Percentiles rank a stretch among this genome's conserved stretches.
Conservation (phyloP, 2,329 filamentous ascomycete species). For the Ceratocystis cubensis region DNA sequence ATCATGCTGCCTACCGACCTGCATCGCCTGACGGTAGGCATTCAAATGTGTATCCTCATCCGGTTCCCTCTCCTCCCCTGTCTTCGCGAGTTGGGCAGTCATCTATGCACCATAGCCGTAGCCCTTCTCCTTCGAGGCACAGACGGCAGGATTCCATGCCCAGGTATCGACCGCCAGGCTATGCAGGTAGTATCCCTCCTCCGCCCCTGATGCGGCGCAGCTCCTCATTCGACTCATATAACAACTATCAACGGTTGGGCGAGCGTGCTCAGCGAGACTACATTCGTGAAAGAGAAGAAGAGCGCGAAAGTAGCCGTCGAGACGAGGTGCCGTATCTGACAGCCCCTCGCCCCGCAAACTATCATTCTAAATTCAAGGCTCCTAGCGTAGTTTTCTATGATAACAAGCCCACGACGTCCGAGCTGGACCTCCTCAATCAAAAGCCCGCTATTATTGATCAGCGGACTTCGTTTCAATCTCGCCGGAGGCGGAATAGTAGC, state of each 20-base stretch:
- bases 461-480: slow-evolving; percentile 15
- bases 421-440: slow-evolving; percentile 2
- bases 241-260: slow-evolving; percentile 8
- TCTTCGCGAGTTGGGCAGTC: neutral
- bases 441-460: slow-evolving; percentile 2
- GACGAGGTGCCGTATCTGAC: slow-evolving; percentile 1
- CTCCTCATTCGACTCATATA: slow-evolving; percentile 17
- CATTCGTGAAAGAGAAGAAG: slow-evolving; percentile 13
- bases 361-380: slow-evolving; percentile 7
- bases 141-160: neutral
- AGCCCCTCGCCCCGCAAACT: slow-evolving; percentile 6
- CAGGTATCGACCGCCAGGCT: neutral
- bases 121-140: neutral
- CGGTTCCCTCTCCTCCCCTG: neutral
- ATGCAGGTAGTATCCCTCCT: neutral
- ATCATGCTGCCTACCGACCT: neutral
- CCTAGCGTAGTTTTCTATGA: slow-evolving; percentile 18
- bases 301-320: neutral
- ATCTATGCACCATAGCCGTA: neutral
- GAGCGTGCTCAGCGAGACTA: slow-evolving; percentile 7
- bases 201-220: slow-evolving; percentile 9
- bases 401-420: slow-evolving; percentile 12
- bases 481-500: slow-evolving; percentile 4
- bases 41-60: neutral
- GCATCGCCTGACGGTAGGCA: neutral